Base-by-base conservation (phyloP, 2,329 filamentous ascomycete species). In the Zopfia rhizophila region DNA sequence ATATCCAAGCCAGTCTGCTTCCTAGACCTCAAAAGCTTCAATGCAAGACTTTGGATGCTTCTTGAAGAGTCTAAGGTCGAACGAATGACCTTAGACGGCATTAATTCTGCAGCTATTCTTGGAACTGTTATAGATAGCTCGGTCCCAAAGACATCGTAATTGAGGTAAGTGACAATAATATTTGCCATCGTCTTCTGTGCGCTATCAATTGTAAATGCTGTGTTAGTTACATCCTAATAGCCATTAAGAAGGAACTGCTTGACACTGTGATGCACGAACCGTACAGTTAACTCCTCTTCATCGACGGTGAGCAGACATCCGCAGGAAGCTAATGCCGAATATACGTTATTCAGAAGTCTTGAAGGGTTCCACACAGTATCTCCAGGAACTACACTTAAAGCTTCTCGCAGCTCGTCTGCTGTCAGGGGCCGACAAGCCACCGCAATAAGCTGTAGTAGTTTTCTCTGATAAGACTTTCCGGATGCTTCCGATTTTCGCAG, bases 321-420 rank as follows among this genome's bases (percentile, higher is more conserved):
- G n/a, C 60, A 63, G 42, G 48, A 56, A 22, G 47, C 40, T 31
- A 63, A 22, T 25, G 55, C 50, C 4, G 48, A 51, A 7, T 58
- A 23, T 6, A 58, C 36, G 13, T 62, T 27, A 14, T 62, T 55
- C 12, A 61, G n/a, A 5, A 55, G 6, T 12, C 23, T 53, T 2
- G 57, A 51, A 7, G 52, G 31, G 33, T 53, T 33, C 52, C 51
- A 61, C 0, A 10, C 35, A 4, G 48, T 29, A 32, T 72, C 50
- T 1, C 72, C 70, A 5, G 66, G 63, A 2, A 47, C 44, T 0
- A 78, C 69, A 11, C 72, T 74, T 0, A 75, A 36, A 5, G 72
- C 72, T 58, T 77, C 74, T 13, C 63, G 59, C 35, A 78, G 53
- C 36, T 77, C 68, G 0, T 69, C 57, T 0, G 36, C 48, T 0